A percentile compares a stretch with the other conserved stretches of the same genome.
phyloP scores from a whole-genome alignment of 352 stramenopile genomes.

The Phytopythium oedochilum region DNA sequence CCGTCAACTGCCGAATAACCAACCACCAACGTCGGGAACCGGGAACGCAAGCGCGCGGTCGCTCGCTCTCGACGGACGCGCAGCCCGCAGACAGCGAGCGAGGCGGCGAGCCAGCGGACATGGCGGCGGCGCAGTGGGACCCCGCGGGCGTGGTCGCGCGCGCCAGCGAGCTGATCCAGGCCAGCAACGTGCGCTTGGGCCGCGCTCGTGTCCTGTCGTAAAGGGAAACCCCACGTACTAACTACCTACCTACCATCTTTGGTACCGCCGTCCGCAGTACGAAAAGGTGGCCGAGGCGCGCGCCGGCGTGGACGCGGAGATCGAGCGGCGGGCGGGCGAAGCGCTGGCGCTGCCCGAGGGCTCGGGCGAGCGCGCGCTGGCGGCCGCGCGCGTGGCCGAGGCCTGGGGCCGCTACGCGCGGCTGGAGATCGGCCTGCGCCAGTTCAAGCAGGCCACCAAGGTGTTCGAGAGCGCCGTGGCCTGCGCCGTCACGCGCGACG shows the following conservation, averaged over 20 bases:
- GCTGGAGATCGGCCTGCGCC: constrained; percentile 71
- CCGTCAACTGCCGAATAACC: no score
- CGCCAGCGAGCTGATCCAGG: constrained; percentile 66
- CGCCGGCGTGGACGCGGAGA: constrained; percentile 35
- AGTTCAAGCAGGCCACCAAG: constrained; percentile 84
- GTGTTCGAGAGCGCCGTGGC: constrained; percentile 60
- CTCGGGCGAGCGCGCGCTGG: constrained; percentile 6
- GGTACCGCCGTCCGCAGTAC: constrained; percentile 28
- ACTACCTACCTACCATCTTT: no score
- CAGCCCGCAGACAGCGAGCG: not conserved
- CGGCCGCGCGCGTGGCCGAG: constrained; percentile 27
- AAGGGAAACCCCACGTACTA: no score
- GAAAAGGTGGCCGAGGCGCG: constrained; percentile 62
- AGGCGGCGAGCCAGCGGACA: no score
- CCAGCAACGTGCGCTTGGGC: constrained; percentile 62
- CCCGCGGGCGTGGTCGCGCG: constrained; percentile 41
- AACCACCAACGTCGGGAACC: no score
- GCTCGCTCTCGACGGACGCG: no score
- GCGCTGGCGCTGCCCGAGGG: constrained; percentile 11
- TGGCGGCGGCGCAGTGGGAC: constrained; percentile 30
- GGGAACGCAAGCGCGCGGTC: no score
- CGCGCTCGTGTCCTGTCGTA: not conserved
- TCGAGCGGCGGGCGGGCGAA: constrained; percentile 35
- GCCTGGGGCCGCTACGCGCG: constrained; percentile 60
- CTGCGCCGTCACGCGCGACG: constrained; percentile 37